Evolutionary conservation across 2,329 filamentous ascomycete species (phyloP).

Genomic region (Penicillium sp.): DNA sequence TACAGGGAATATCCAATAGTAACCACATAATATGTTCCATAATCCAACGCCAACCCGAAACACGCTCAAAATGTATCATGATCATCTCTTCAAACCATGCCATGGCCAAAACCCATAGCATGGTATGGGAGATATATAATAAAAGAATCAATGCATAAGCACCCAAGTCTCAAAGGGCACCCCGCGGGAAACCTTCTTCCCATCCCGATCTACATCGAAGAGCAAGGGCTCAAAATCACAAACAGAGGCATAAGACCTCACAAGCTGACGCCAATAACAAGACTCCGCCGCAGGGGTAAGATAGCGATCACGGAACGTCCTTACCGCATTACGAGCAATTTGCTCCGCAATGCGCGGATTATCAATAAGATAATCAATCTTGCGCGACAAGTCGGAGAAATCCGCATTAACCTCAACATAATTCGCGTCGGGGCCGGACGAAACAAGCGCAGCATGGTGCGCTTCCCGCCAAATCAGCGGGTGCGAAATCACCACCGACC

Average conservation of each 20-base stretch:
- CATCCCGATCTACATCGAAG: conserved; percentile 33
- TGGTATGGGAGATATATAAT: not conserved
- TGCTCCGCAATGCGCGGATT: conserved; percentile 50
- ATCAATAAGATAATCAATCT: conserved; percentile 49
- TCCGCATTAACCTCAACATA: conserved; percentile 55
- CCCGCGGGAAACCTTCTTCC: conserved; percentile 37
- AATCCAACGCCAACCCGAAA: conserved; percentile 4
- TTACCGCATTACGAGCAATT: conserved; percentile 56
- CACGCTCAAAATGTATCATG: conserved; percentile 9
- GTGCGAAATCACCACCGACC: conserved; percentile 55
- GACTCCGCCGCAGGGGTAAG: conserved; percentile 59
- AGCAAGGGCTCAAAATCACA: conserved; percentile 49
- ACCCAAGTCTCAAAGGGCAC: conserved; percentile 49
- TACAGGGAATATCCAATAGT: not conserved
- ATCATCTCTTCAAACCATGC: no score
- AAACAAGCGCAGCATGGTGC: conserved; percentile 52
- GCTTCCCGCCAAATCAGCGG: conserved; percentile 54
- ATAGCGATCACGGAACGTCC: conserved; percentile 57
- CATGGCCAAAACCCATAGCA: not conserved
- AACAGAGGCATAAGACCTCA: conserved; percentile 42
- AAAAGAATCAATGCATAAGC: conserved; percentile 25
- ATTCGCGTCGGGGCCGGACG: conserved; percentile 54
- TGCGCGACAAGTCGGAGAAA: conserved; percentile 60
- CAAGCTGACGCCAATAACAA: conserved; percentile 59
- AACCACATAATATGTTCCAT: not conserved